These are phyloP conservation scores for Carallia brachiata DNA, from an alignment of 345 rosid species.

Conservation along the genomic window DNA sequence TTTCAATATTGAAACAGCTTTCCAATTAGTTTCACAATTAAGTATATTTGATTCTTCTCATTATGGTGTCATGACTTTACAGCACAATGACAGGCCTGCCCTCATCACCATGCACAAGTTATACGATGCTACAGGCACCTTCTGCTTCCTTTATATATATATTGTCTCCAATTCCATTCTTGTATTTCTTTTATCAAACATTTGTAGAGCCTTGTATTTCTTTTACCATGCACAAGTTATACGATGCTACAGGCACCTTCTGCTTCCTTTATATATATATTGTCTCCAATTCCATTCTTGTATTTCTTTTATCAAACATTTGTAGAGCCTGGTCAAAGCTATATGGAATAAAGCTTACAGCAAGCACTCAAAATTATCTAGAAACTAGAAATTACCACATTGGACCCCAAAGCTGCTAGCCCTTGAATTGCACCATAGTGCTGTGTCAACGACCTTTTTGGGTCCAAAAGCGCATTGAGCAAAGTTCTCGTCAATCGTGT, in stretches of 20 bases:
- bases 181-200: not conserved
- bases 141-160: not conserved
- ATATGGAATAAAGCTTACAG: not conserved
- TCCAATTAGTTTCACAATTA: too few species aligned
- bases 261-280: not conserved
- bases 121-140: not conserved
- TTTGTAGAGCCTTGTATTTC: not conserved
- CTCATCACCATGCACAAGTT: not conserved
- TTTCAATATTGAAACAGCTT: too few species aligned
- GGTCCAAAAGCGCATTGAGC: constrained; percentile 82
- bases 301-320: not conserved
- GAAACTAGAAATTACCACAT: constrained; percentile 55
- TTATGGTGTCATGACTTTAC: not conserved
- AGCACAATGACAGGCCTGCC: not conserved
- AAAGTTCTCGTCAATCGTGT: constrained; percentile 86
- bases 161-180: not conserved
- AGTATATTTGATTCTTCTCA: too few species aligned
- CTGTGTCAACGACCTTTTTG: constrained; percentile 79
- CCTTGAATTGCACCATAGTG: constrained; percentile 99
- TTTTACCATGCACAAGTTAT: not conserved
- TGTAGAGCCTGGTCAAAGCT: not conserved
- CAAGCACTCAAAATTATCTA: not conserved
- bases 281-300: not conserved
- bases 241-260: not conserved
- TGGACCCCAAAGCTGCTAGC: constrained; percentile 82